Evolutionary conservation across 768 basidiomycete genomes (phyloP).

Genomic region (Trametes gibbosa): DNA sequence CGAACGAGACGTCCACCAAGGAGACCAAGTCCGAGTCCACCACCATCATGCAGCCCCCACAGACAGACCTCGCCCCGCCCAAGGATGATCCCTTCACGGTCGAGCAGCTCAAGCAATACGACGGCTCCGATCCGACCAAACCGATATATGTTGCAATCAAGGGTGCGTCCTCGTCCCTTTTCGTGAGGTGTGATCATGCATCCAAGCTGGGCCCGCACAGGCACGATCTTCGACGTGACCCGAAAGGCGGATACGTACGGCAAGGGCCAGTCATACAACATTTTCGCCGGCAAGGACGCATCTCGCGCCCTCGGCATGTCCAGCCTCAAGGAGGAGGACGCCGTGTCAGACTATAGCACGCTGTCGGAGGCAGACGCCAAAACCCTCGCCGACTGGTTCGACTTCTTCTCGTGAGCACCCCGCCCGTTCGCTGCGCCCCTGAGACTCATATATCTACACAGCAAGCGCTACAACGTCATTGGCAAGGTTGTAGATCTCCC

Average conservation of each 20-base stretch:
- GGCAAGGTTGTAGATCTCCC: constrained; percentile 67
- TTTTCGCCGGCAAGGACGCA: constrained; percentile 95
- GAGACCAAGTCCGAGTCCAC: constrained; percentile 35
- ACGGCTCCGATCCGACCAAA: constrained; percentile 61
- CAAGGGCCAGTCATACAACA: constrained; percentile 67
- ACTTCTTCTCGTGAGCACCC: constrained; percentile 66
- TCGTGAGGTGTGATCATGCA: not conserved
- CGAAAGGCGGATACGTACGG: constrained; percentile 89
- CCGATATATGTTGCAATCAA: constrained; percentile 95
- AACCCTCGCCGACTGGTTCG: constrained; percentile 85
- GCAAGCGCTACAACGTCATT: constrained; percentile 87
- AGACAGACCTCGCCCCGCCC: constrained; percentile 60
- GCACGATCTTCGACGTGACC: constrained; percentile 88
- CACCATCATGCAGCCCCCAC: constrained; percentile 70
- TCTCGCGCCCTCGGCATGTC: constrained; percentile 88
- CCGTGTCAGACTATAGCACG: constrained; percentile 79
- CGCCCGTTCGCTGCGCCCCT: not conserved
- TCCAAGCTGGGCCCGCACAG: constrained; percentile 33
- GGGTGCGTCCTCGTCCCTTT: constrained; percentile 42
- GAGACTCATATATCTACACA: constrained; percentile 24
- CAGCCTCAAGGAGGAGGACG: constrained; percentile 82
- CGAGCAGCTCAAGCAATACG: constrained; percentile 62
- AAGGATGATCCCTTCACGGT: constrained; percentile 77
- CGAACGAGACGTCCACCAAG: not conserved
- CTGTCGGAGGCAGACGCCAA: constrained; percentile 72